phyloP scores from a whole-genome alignment of 805 yeast genomes.

The Candida broadrunensis region DNA sequence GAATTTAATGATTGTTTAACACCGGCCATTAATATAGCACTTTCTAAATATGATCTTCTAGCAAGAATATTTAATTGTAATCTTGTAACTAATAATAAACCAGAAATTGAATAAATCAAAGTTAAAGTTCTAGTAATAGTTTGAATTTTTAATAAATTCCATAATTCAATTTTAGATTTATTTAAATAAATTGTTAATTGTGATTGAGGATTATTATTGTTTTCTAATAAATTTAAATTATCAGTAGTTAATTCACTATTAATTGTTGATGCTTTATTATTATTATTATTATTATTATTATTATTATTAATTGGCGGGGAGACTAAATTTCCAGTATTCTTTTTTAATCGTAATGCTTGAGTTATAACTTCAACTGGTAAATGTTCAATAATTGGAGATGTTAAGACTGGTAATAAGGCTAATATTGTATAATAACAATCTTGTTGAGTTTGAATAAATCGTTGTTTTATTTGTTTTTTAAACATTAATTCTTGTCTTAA shows the following conservation, averaged over 20 bases:
- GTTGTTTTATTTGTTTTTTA: slow-evolving; percentile 59
- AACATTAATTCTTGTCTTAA: slow-evolving; percentile 39
- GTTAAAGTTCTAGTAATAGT: slow-evolving; percentile 74
- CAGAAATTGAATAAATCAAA: slow-evolving; percentile 62
- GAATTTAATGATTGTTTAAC: slow-evolving; percentile 18
- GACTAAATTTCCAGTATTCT: slow-evolving; percentile 23
- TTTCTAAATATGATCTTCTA: slow-evolving; percentile 77
- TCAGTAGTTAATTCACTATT: slow-evolving; percentile 31
- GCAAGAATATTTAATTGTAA: slow-evolving; percentile 87
- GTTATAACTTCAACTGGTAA: slow-evolving; percentile 75
- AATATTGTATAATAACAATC: slow-evolving; percentile 83
- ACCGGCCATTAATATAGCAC: slow-evolving; percentile 71
- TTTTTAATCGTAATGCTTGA: slow-evolving; percentile 61
- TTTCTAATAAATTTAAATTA: slow-evolving; percentile 33
- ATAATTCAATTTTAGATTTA: slow-evolving; percentile 51
- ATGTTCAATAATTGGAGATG: slow-evolving; percentile 57
- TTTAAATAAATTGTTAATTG: slow-evolving; percentile 17
- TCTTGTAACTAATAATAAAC: slow-evolving; percentile 74
- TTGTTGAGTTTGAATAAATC: slow-evolving; percentile 88
- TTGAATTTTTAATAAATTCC: slow-evolving; percentile 78
- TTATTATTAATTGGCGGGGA: not conserved
- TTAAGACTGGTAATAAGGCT: slow-evolving; percentile 76
- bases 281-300: not conserved
- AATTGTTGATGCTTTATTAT: not conserved
- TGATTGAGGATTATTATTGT: slow-evolving; percentile 13